Percentiles rank a stretch among this genome's conserved stretches.
phyloP scores from a whole-genome alignment of 73 alveolate genomes.

The Tetrahymena borealis region DNA sequence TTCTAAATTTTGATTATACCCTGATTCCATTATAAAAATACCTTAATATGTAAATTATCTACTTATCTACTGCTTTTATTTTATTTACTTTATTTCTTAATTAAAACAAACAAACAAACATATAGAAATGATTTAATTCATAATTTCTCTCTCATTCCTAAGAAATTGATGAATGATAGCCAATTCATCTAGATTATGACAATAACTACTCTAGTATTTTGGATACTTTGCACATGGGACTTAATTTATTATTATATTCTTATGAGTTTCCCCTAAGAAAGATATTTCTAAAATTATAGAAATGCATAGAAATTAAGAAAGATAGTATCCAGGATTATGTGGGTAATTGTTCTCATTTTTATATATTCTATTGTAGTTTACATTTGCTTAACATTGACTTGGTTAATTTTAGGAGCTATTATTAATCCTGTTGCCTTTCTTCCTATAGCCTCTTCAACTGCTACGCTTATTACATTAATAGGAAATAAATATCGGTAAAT shows the following conservation, averaged over 20 bases:
- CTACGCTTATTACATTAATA: slow-evolving; percentile 11
- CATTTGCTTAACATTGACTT: slow-evolving; percentile 3
- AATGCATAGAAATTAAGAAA: slow-evolving; percentile 11
- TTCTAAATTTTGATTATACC: neutral
- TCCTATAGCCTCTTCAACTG: slow-evolving; percentile 41
- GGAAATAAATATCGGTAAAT: neutral
- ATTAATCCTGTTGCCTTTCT: slow-evolving; percentile 42
- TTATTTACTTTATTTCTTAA: neutral
- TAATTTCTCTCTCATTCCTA: slow-evolving; percentile 18
- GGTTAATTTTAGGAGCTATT: slow-evolving; percentile 42
- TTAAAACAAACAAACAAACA: too few relatives aligned
- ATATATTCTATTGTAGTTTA: slow-evolving; percentile 9
- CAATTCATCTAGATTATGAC: slow-evolving; percentile 4
- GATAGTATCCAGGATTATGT: slow-evolving; percentile 8
- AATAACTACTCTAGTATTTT: slow-evolving; percentile 10
- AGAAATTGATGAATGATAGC: slow-evolving; percentile 14
- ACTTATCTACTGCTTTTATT: neutral
- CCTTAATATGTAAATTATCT: neutral
- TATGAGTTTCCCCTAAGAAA: slow-evolving; percentile 34
- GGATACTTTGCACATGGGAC: slow-evolving; percentile 21
- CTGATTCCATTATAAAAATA: slow-evolving; percentile 15
- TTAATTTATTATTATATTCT: slow-evolving; percentile 15
- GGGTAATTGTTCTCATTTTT: slow-evolving; percentile 19
- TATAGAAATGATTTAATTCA: neutral
- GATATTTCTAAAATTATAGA: slow-evolving; percentile 12